Conservation (phyloP, 345 rosid species). For the Barbarea vulgaris region DNA sequence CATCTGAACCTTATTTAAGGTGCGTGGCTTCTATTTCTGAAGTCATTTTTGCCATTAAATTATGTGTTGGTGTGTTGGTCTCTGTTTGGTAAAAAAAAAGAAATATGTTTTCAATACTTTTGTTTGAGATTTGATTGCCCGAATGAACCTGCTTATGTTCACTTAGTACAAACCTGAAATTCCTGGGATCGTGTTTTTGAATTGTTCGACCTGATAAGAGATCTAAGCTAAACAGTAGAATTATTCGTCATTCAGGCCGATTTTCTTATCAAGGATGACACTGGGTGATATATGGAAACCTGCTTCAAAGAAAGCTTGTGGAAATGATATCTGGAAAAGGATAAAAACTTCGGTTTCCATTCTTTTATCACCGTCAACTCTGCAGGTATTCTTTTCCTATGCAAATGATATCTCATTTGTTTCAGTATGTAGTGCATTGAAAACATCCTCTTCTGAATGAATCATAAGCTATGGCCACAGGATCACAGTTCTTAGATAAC, state of each 20-base stretch:
- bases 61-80: slow-evolving; percentile 18
- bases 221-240: slow-evolving; percentile 22
- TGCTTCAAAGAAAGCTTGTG: slow-evolving; percentile 63
- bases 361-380: slow-evolving; percentile 77
- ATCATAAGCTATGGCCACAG: slow-evolving; percentile 10
- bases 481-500: slow-evolving; percentile 13
- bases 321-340: slow-evolving; percentile 76
- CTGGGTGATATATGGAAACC: slow-evolving; percentile 94
- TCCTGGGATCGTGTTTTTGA: neutral
- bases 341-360: slow-evolving; percentile 80
- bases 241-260: slow-evolving; percentile 61
- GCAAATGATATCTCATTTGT: slow-evolving; percentile 8
- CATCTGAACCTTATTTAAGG: slow-evolving; percentile 84
- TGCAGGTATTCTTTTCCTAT: slow-evolving; percentile 60
- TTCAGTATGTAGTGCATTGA: slow-evolving; percentile 1
- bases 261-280: slow-evolving; percentile 84
- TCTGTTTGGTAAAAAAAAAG: too few relatives aligned
- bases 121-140: neutral
- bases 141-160: neutral
- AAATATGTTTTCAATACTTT: neutral
- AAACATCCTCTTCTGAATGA: slow-evolving; percentile 8
- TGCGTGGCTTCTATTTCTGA: slow-evolving; percentile 34
- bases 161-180: neutral
- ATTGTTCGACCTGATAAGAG: slow-evolving; percentile 5
- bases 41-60: slow-evolving; percentile 1